Conservation (phyloP, 352 stramenopile species). For the Phytophthora macrochlamydospora region DNA sequence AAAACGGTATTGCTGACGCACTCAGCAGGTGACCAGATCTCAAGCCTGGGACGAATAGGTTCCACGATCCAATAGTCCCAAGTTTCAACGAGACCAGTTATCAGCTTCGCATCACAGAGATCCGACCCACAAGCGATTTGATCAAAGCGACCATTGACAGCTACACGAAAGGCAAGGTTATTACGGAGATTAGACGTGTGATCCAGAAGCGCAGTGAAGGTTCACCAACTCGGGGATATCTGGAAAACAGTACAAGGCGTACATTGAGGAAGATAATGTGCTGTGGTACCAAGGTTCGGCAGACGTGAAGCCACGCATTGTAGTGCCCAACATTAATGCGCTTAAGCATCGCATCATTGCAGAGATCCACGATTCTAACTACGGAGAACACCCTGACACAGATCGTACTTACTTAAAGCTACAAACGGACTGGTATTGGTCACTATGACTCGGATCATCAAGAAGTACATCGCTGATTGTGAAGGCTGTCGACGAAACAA, state of each 20-base stretch:
- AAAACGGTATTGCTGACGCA: conserved; percentile 4
- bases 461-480: conserved; percentile 2
- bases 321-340: neutral
- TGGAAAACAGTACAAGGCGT: neutral
- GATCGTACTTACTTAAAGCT: conserved; percentile 3
- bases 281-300: conserved; percentile 2
- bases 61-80: neutral
- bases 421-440: neutral
- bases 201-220: neutral
- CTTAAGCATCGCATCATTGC: neutral
- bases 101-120: neutral
- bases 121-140: neutral
- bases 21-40: conserved; percentile 1
- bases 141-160: neutral
- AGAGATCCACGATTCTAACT: conserved; percentile 1
- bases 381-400: neutral
- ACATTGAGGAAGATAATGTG: neutral
- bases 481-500: conserved; percentile 1
- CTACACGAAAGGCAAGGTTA: neutral
- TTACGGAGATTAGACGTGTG: neutral
- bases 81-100: neutral
- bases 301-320: conserved; percentile 1
- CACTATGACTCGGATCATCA: neutral
- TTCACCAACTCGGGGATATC: neutral
- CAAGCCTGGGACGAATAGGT: neutral